These are phyloP conservation scores for Xylaria palmicola DNA, from an alignment of 495 filamentous ascomycete genomes.

Conservation along the genomic window DNA sequence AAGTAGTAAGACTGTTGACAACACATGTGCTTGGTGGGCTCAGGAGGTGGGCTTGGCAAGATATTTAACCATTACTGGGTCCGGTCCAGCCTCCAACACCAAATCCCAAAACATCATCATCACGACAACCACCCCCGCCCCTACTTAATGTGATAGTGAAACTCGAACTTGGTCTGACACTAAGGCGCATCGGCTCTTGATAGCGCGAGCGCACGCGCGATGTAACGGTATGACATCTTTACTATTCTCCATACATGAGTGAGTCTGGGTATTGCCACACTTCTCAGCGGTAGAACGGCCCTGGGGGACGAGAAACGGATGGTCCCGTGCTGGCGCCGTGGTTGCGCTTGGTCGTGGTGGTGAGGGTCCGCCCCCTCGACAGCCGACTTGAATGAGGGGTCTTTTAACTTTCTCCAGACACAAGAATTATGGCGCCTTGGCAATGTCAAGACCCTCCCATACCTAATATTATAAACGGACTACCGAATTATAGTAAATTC, in stretches of 20 bases:
- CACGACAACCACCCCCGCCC: neutral
- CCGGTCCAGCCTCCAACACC: neutral
- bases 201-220: neutral
- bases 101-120: neutral
- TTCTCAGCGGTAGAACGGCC: neutral
- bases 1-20: neutral
- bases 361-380: neutral
- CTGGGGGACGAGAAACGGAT: neutral
- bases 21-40: neutral
- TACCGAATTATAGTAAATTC: neutral
- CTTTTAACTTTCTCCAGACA: constrained; percentile 1
- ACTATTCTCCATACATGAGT: neutral
- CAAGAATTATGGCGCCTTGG: constrained; percentile 6
- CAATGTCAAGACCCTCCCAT: neutral
- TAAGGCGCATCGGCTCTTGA: neutral
- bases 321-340: neutral
- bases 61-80: neutral
- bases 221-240: constrained; percentile 14
- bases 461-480: neutral
- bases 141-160: neutral
- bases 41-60: neutral
- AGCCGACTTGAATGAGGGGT: neutral
- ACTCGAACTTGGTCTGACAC: neutral
- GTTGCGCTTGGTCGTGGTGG: constrained; percentile 6
- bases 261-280: neutral